A percentile compares a stretch with the other conserved stretches of the same genome.
phyloP scores from a whole-genome alignment of 306 rosid genomes.

The Prunus armeniaca region DNA sequence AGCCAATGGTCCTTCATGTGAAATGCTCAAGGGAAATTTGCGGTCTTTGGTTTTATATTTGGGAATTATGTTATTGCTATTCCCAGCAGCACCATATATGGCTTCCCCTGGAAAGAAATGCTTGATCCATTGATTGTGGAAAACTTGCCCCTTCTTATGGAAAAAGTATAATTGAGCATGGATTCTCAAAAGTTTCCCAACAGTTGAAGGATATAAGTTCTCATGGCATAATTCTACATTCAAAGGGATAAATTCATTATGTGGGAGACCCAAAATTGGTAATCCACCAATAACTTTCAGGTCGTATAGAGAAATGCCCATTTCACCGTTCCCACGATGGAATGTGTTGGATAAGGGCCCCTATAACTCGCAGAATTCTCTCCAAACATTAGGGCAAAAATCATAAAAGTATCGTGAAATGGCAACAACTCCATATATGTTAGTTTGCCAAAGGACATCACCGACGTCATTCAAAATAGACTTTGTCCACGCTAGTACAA shows the following conservation, averaged over 20 bases:
- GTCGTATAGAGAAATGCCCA: not conserved
- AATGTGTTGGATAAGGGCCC: not conserved
- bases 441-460: too few species aligned
- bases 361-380: not conserved
- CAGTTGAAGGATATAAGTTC: not conserved
- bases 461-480: too few species aligned
- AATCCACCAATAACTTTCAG: not conserved
- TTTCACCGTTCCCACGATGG: not conserved
- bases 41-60: too few species aligned
- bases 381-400: fast-evolving
- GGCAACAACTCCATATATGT: not conserved
- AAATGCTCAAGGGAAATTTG: too few species aligned
- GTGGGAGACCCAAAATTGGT: not conserved
- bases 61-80: too few species aligned
- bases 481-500: too few species aligned
- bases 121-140: not conserved
- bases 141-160: not conserved
- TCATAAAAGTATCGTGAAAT: not conserved
- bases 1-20: too few species aligned
- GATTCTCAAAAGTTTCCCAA: not conserved
- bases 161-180: not conserved
- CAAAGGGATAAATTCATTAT: not conserved
- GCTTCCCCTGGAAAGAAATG: not conserved
- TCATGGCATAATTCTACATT: not conserved
- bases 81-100: not conserved